phyloP scores from a whole-genome alignment of 2,329 filamentous ascomycete genomes.

The Fusarium zealandicum region DNA sequence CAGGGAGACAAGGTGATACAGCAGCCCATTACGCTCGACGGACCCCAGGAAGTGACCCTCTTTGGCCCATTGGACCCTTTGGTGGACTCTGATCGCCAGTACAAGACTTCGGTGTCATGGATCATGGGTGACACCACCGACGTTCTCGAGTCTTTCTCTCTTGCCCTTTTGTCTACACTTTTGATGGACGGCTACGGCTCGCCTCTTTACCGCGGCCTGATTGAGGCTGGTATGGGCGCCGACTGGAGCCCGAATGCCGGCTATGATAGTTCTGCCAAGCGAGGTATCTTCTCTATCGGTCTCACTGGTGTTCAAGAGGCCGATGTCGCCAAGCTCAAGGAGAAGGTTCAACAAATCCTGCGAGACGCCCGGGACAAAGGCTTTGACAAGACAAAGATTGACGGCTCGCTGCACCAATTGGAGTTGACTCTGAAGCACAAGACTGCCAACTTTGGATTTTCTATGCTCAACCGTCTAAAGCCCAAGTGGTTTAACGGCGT shows the following conservation, averaged over 20 bases:
- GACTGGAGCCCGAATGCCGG: slow-evolving; percentile 96
- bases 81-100: slow-evolving; percentile 84
- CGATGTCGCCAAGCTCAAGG: slow-evolving; percentile 79
- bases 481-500: slow-evolving; percentile 95
- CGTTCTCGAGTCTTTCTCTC: slow-evolving; percentile 85
- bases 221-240: slow-evolving; percentile 88
- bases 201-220: slow-evolving; percentile 85
- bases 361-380: slow-evolving; percentile 74
- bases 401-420: slow-evolving; percentile 91
- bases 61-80: slow-evolving; percentile 86
- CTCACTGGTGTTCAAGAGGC: slow-evolving; percentile 86
- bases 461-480: slow-evolving; percentile 85
- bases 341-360: slow-evolving; percentile 76
- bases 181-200: slow-evolving; percentile 95
- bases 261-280: slow-evolving; percentile 79
- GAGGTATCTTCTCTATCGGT: slow-evolving; percentile 88
- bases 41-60: slow-evolving; percentile 73
- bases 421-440: slow-evolving; percentile 96
- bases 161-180: slow-evolving; percentile 82
- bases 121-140: slow-evolving; percentile 83
- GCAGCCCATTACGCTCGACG: slow-evolving; percentile 74
- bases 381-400: slow-evolving; percentile 89
- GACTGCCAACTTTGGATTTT: slow-evolving; percentile 93
- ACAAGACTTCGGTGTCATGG: slow-evolving; percentile 95
- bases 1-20: slow-evolving; percentile 76